Conservation (phyloP, 1,284 basidiomycete genomes). For the Fomitiporia mediterranea region DNA sequence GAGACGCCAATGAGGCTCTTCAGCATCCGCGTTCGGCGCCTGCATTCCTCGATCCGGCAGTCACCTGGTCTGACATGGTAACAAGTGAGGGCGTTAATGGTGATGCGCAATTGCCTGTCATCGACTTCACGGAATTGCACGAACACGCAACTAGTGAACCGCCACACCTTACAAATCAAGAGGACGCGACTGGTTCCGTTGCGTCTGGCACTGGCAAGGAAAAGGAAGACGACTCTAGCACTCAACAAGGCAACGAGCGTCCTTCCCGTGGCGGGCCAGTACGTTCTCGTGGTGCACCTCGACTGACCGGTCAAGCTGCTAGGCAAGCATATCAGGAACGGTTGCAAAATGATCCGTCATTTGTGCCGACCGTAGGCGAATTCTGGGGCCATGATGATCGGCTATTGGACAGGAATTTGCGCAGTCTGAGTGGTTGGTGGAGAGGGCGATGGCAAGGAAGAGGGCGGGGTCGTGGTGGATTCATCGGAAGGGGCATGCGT, state of each 20-base stretch:
- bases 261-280: background rate
- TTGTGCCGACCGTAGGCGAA: slow-evolving; percentile 79
- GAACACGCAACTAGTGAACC: slow-evolving; percentile 32
- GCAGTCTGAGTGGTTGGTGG: slow-evolving; percentile 79
- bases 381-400: slow-evolving; percentile 93
- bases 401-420: slow-evolving; percentile 66
- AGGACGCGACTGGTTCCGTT: slow-evolving; percentile 22
- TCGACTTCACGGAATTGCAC: slow-evolving; percentile 71
- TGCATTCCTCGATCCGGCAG: slow-evolving; percentile 50
- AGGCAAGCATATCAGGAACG: slow-evolving; percentile 75
- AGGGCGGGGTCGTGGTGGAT: slow-evolving; percentile 52
- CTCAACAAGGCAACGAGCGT: slow-evolving; percentile 3
- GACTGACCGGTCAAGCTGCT: slow-evolving; percentile 50
- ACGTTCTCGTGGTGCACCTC: slow-evolving; percentile 25
- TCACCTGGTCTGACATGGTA: slow-evolving; percentile 81
- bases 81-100: slow-evolving; percentile 60
- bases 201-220: slow-evolving; percentile 32
- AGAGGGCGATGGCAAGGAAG: slow-evolving; percentile 69
- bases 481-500: slow-evolving; percentile 39
- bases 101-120: slow-evolving; percentile 61
- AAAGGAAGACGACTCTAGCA: slow-evolving; percentile 8
- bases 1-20: slow-evolving; percentile 27
- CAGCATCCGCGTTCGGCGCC: slow-evolving; percentile 30
- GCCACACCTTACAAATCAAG: slow-evolving; percentile 19
- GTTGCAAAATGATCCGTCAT: slow-evolving; percentile 77